Conservation (phyloP, 305 asterid genomes). For the Fraxinus ornus region DNA sequence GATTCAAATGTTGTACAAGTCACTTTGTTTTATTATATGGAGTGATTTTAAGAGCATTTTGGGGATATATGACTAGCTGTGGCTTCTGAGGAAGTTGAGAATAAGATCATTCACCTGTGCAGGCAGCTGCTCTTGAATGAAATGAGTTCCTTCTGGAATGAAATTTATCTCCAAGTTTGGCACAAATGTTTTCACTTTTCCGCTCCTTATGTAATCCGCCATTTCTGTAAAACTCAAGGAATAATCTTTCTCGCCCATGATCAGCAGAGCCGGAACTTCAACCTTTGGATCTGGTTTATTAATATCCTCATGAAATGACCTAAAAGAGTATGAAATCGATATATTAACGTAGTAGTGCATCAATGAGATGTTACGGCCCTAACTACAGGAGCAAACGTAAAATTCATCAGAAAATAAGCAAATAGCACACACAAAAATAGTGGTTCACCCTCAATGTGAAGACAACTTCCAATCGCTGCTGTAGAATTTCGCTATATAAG, state of each 20-base stretch:
- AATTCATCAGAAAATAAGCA: neutral
- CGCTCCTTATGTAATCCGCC: constrained; percentile 51
- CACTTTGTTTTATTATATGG: neutral
- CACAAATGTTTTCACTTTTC: constrained; percentile 33
- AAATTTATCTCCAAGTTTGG: constrained; percentile 46
- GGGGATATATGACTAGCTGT: neutral
- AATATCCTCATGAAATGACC: constrained; percentile 26
- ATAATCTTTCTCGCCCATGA: constrained; percentile 67
- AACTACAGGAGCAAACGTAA: neutral
- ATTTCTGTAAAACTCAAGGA: constrained; percentile 47
- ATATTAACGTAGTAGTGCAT: neutral
- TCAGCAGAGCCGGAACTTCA: constrained; percentile 49
- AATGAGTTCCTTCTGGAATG: constrained; percentile 59
- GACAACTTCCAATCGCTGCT: neutral
- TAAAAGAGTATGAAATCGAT: constrained; percentile 3
- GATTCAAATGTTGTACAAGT: neutral
- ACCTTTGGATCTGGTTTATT: constrained; percentile 43
- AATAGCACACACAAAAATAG: neutral
- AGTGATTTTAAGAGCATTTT: neutral
- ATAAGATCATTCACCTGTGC: constrained; percentile 46
- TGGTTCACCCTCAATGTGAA: neutral
- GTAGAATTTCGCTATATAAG: neutral
- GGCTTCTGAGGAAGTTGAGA: constrained; percentile 42
- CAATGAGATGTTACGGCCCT: neutral
- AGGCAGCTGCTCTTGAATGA: constrained; percentile 67